Conservation (phyloP, 1,284 basidiomycete genomes). For the Cystobasidium sp. region DNA sequence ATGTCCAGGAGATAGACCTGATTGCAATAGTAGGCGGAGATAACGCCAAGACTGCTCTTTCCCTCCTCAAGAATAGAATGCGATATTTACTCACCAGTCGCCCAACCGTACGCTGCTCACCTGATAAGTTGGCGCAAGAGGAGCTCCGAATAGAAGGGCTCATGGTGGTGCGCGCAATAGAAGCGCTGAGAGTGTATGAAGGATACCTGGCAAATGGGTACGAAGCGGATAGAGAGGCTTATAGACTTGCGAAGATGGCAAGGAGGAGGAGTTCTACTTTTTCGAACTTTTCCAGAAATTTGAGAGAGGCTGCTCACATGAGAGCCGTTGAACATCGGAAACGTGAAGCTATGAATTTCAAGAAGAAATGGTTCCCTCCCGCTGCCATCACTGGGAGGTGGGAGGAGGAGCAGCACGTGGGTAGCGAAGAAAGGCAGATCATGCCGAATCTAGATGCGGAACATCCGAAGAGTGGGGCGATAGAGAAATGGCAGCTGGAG, state of each 20-base stretch:
- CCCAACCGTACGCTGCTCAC: neutral
- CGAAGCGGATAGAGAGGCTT: slow-evolving; percentile 2
- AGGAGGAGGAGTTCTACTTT: neutral
- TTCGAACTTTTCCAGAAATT: neutral
- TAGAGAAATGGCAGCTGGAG: neutral
- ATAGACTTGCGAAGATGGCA: slow-evolving; percentile 6
- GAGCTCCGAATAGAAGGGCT: neutral
- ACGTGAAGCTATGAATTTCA: slow-evolving; percentile 2
- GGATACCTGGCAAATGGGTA: neutral
- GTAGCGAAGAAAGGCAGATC: neutral
- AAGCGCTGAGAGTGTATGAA: slow-evolving; percentile 1
- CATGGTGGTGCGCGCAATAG: neutral
- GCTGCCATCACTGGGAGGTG: neutral
- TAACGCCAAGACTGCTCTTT: neutral
- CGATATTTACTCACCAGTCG: neutral
- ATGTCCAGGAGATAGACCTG: neutral
- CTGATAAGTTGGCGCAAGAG: neutral
- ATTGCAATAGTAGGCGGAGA: neutral
- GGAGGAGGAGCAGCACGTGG: neutral
- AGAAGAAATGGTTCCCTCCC: slow-evolving; percentile 20
- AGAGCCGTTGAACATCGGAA: neutral
- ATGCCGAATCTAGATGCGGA: neutral
- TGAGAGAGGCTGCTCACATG: slow-evolving; percentile 4
- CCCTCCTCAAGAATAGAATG: neutral
- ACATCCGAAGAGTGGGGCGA: neutral